A percentile compares a stretch with the other conserved stretches of the same genome.
Conservation (phyloP, 2,329 filamentous ascomycete species). For the Trichoderma sp. region DNA sequence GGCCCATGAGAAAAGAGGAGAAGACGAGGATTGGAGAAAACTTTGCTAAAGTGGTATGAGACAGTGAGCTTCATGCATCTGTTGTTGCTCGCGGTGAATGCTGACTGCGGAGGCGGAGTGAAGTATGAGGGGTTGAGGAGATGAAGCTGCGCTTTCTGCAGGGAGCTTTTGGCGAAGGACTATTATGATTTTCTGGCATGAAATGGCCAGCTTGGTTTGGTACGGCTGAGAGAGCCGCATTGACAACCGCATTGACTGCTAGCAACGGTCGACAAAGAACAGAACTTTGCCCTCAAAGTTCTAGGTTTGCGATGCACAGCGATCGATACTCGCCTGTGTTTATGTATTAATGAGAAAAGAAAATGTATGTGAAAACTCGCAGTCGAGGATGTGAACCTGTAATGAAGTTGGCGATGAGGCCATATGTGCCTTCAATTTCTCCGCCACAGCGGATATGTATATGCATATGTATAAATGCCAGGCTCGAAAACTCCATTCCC, state of each 20-base stretch:
- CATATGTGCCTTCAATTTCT: neutral
- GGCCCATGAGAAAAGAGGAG: conserved; percentile 21
- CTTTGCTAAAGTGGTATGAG: neutral
- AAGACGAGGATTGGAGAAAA: neutral
- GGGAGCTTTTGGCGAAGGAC: neutral
- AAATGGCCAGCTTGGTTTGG: neutral
- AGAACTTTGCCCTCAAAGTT: neutral
- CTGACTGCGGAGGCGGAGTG: neutral
- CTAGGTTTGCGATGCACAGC: neutral
- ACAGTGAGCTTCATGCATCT: neutral
- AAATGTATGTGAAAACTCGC: neutral
- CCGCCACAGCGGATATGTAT: neutral
- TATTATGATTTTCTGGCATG: neutral
- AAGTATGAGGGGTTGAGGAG: neutral
- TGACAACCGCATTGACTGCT: neutral
- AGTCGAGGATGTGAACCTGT: neutral
- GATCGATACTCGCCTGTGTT: neutral
- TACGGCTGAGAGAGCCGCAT: too few relatives aligned
- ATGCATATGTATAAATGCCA: neutral
- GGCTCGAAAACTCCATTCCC: neutral
- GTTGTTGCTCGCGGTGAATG: neutral
- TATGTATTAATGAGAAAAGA: neutral
- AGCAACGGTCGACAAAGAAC: neutral
- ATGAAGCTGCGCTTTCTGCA: neutral
- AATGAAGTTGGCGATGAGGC: neutral